Evolutionary conservation across 2,329 filamentous ascomycete species (phyloP).

Genomic region (Metarhizium guizhouense): DNA sequence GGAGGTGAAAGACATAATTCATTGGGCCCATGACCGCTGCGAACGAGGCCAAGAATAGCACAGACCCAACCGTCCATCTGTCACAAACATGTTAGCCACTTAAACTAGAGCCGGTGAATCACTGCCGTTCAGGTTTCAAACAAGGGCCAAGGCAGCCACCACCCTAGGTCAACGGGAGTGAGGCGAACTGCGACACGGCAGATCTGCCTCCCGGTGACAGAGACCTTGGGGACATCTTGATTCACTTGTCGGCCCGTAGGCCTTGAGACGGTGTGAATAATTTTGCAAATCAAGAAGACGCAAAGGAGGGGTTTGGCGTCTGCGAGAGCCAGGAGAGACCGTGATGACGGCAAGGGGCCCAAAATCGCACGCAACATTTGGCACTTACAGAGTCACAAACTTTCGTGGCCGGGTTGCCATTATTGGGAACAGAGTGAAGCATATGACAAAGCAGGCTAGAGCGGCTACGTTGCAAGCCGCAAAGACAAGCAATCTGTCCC

Average conservation of each 20-base stretch:
- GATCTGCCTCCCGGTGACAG: neutral
- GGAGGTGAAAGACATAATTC: slow-evolving; percentile 73
- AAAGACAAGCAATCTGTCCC: slow-evolving; percentile 93
- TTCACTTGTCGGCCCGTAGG: neutral
- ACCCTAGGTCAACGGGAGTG: neutral
- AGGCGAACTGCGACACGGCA: slow-evolving; percentile 1
- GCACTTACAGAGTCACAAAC: slow-evolving; percentile 92
- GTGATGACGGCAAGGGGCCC: slow-evolving; percentile 6
- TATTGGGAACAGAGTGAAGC: slow-evolving; percentile 82
- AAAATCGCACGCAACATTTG: slow-evolving; percentile 9
- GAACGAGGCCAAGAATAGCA: slow-evolving; percentile 86
- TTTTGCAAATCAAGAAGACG: neutral
- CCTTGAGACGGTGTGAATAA: slow-evolving; percentile 2
- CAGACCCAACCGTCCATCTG: slow-evolving; percentile 91
- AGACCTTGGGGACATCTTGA: neutral
- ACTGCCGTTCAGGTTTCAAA: neutral
- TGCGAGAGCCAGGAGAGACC: slow-evolving; percentile 1
- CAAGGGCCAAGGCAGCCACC: slow-evolving; percentile 3
- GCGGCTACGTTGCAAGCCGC: slow-evolving; percentile 83
- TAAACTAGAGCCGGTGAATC: neutral
- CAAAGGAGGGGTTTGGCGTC: neutral
- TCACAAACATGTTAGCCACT: slow-evolving; percentile 16
- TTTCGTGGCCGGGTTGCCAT: slow-evolving; percentile 77
- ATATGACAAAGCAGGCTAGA: slow-evolving; percentile 84
- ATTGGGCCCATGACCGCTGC: slow-evolving; percentile 88